A percentile compares a stretch with the other conserved stretches of the same genome.
Conservation (phyloP, 148 eudicot species). For the Diospyros lotus region DNA sequence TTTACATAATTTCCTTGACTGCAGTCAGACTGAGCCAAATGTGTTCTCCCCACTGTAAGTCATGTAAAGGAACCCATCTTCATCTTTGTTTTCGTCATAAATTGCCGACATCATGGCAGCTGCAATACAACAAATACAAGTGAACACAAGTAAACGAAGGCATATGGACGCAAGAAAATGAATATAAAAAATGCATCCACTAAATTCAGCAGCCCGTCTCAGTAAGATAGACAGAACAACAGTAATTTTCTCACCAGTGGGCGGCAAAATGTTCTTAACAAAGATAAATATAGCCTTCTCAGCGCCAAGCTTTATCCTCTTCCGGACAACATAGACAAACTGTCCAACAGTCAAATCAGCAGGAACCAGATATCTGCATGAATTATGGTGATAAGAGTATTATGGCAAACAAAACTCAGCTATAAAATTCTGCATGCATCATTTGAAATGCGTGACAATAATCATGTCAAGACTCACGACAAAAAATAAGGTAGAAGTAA, state of each 20-base stretch:
- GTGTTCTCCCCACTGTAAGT: slow-evolving; percentile 96
- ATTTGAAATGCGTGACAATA: no score
- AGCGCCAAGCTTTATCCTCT: slow-evolving; percentile 88
- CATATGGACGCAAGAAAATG: neutral
- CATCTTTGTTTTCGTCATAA: slow-evolving; percentile 87
- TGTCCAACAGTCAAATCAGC: slow-evolving; percentile 90
- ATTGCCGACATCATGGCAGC: slow-evolving; percentile 97
- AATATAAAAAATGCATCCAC: neutral
- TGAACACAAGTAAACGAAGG: no score
- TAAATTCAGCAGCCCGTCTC: neutral
- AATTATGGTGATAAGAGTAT: no score
- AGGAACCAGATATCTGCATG: slow-evolving; percentile 78
- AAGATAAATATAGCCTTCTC: slow-evolving; percentile 89
- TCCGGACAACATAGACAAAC: slow-evolving; percentile 89
- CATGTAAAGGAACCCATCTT: slow-evolving; percentile 95
- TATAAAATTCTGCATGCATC: no score
- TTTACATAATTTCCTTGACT: slow-evolving; percentile 30
- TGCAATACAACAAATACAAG: slow-evolving; percentile 12
- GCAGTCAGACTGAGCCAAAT: slow-evolving; percentile 48
- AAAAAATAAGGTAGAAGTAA: no score
- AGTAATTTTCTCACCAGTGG: slow-evolving; percentile 49
- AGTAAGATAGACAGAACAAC: neutral
- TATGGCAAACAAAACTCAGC: no score
- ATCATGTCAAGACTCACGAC: no score
- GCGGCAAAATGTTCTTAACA: slow-evolving; percentile 79